phyloP scores from a whole-genome alignment of 768 basidiomycete species.

The Mycena metata region DNA sequence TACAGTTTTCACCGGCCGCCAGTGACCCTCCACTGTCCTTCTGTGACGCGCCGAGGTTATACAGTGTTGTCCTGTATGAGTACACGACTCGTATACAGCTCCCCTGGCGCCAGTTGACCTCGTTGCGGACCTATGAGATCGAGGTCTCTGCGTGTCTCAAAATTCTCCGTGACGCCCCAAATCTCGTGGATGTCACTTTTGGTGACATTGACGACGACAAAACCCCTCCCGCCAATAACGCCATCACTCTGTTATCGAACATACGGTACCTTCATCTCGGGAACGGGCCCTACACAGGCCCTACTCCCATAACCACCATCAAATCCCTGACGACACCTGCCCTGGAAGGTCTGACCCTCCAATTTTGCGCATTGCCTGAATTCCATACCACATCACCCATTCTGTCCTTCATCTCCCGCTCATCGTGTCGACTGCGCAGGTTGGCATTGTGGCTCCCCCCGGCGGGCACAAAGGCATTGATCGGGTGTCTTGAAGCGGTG shows the following conservation, averaged over 20 bases:
- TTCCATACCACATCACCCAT: not conserved
- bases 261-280: not conserved
- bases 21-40: not conserved
- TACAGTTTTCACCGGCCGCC: not conserved
- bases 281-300: too few species aligned
- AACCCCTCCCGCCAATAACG: not conserved
- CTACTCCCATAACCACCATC: not conserved
- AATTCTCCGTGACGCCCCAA: not conserved
- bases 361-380: not conserved
- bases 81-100: not conserved
- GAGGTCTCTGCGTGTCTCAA: not conserved
- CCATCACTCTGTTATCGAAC: not conserved
- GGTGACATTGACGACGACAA: not conserved
- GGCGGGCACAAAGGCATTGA: not conserved
- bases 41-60: too few species aligned
- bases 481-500: not conserved
- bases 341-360: not conserved
- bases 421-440: not conserved
- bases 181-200: too few species aligned
- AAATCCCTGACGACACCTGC: not conserved
- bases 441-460: not conserved
- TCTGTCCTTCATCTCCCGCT: not conserved
- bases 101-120: not conserved
- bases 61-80: not conserved
- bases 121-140: not conserved